Conservation (phyloP, 768 basidiomycete genomes). For the Omphalotus guepiniiformis region DNA sequence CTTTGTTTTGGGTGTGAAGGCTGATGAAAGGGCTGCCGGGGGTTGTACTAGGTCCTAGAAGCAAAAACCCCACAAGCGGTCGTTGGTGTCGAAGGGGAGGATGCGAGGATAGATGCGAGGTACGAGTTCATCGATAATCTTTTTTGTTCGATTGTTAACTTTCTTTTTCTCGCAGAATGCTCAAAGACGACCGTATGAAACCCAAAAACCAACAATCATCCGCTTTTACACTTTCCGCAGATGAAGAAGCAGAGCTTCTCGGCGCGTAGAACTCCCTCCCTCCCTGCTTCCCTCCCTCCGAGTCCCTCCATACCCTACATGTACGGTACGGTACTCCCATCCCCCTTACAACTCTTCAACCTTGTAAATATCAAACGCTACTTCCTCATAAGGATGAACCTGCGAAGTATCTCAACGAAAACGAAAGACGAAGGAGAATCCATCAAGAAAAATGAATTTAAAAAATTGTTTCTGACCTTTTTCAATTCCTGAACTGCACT, state of each 20-base stretch:
- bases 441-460: background rate
- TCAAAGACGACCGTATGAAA: slow-evolving; percentile 83
- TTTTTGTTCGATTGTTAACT: background rate
- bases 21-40: too few relatives aligned
- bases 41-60: slow-evolving; percentile 87
- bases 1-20: too few relatives aligned
- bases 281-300: background rate
- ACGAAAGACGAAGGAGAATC: too few relatives aligned
- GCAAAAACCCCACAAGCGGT: slow-evolving; percentile 88
- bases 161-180: slow-evolving; percentile 51
- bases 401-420: too few relatives aligned
- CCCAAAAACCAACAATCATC: slow-evolving; percentile 47
- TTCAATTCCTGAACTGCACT: slow-evolving; percentile 6
- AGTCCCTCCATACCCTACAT: background rate
- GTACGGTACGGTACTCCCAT: background rate
- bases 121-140: slow-evolving; percentile 29
- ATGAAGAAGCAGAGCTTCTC: slow-evolving; percentile 5
- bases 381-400: slow-evolving; percentile 10
- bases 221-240: slow-evolving; percentile 29
- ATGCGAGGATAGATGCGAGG: slow-evolving; percentile 85
- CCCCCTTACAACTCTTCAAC: slow-evolving; percentile 23
- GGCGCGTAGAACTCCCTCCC: background rate
- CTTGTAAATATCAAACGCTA: slow-evolving; percentile 9
- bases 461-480: background rate
- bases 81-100: slow-evolving; percentile 86